phyloP scores from a whole-genome alignment of 2,329 filamentous ascomycete species.

The Xylaria polymorpha region DNA sequence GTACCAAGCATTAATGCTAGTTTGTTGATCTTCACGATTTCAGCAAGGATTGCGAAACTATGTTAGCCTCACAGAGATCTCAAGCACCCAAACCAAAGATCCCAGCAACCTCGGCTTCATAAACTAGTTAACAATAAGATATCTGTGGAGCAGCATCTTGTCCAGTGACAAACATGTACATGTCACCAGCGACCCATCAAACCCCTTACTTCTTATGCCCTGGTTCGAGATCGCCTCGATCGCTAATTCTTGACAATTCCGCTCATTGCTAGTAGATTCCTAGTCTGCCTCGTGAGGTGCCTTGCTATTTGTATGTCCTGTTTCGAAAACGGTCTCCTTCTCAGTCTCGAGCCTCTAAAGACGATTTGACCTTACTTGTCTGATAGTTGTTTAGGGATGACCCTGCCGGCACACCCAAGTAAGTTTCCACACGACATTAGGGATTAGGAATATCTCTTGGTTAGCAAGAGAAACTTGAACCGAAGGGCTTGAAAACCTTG shows the following conservation, averaged over 20 bases:
- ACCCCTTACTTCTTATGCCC: slow-evolving; percentile 18
- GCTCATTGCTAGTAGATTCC: slow-evolving; percentile 35
- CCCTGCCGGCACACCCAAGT: slow-evolving; percentile 53
- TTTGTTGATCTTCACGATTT: slow-evolving; percentile 42
- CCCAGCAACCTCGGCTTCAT: slow-evolving; percentile 39
- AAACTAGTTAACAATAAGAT: slow-evolving; percentile 24
- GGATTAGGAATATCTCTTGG: slow-evolving; percentile 19
- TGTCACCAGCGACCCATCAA: slow-evolving; percentile 16
- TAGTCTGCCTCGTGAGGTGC: slow-evolving; percentile 25
- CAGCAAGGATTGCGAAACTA: slow-evolving; percentile 48
- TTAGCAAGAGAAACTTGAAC: slow-evolving; percentile 24
- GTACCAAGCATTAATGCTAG: slow-evolving; percentile 37
- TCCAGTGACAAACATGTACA: slow-evolving; percentile 30
- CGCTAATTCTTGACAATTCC: slow-evolving; percentile 40
- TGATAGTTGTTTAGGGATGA: slow-evolving; percentile 60
- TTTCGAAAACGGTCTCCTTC: slow-evolving; percentile 32
- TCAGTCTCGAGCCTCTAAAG: slow-evolving; percentile 23
- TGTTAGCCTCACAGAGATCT: slow-evolving; percentile 41
- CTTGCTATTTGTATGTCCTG: slow-evolving; percentile 13
- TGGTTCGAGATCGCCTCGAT: slow-evolving; percentile 23
- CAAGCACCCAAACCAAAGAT: slow-evolving; percentile 39
- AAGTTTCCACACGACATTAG: slow-evolving; percentile 21
- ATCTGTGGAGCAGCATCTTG: slow-evolving; percentile 26
- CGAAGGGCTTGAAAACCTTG: slow-evolving; percentile 19
- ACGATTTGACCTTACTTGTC: slow-evolving; percentile 52